These are phyloP conservation scores for Sicyos edulis DNA, from an alignment of 306 rosid species.

Conservation along the genomic window DNA sequence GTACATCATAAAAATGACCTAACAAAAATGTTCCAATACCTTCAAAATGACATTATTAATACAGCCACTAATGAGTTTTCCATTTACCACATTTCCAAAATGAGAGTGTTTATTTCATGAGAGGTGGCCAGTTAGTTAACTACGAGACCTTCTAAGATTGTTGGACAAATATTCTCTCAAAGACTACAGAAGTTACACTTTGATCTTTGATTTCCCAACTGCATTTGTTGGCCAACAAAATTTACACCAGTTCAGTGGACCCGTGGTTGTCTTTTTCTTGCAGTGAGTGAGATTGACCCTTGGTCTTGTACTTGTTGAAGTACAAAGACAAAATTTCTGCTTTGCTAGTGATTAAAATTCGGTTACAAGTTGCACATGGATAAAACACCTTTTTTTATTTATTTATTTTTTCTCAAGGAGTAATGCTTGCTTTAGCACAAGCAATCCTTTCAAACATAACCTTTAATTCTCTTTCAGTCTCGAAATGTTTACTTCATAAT, in stretches of 20 bases:
- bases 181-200: background rate
- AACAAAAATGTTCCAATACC: background rate
- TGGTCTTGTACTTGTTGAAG: background rate
- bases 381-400: background rate
- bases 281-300: background rate
- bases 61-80: background rate
- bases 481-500: background rate
- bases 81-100: background rate
- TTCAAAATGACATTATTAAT: slow-evolving; percentile 5
- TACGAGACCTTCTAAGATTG: background rate
- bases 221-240: background rate
- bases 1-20: background rate
- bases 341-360: too few species aligned
- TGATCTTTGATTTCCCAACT: background rate
- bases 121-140: background rate
- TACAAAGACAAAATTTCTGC: background rate
- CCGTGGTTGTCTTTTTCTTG: background rate
- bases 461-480: background rate
- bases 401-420: background rate
- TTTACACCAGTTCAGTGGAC: too few species aligned
- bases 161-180: background rate
- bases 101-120: background rate
- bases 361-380: background rate
- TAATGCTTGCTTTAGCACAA: background rate
- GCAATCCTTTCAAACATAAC: background rate